Conservation (phyloP, 768 basidiomycete species). For the Mycena polygramma region DNA sequence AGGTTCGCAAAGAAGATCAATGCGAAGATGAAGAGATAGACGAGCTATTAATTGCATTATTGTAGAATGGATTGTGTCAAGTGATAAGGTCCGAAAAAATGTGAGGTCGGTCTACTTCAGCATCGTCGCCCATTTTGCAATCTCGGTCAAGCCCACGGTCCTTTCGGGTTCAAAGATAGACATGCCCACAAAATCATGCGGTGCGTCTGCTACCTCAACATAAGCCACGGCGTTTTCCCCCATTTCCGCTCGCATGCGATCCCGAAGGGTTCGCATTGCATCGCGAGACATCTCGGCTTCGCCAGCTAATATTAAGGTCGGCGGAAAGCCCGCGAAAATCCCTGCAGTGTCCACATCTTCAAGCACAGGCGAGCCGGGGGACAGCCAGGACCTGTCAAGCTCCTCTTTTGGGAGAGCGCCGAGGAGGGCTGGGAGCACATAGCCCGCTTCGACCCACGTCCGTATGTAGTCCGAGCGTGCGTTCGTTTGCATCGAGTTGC, state of each 20-base stretch:
- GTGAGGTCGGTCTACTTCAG: neutral
- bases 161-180: conserved; percentile 23
- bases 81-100: no score
- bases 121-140: conserved; percentile 11
- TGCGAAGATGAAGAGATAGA: no score
- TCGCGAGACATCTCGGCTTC: conserved; percentile 51
- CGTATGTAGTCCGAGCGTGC: conserved; percentile 21
- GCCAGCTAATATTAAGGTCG: conserved; percentile 52
- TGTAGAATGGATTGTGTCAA: no score
- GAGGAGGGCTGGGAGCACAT: conserved; percentile 19
- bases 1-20: no score
- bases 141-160: conserved; percentile 8
- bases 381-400: conserved; percentile 31
- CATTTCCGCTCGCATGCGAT: conserved; percentile 46
- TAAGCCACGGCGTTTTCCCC: conserved; percentile 41
- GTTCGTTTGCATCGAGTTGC: conserved; percentile 29
- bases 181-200: conserved; percentile 45
- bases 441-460: conserved; percentile 29
- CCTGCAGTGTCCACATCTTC: conserved; percentile 14
- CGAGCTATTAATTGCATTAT: no score
- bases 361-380: conserved; percentile 31
- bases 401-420: conserved; percentile 25
- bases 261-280: conserved; percentile 41
- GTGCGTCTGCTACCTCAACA: conserved; percentile 44
- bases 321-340: conserved; percentile 46